These are phyloP conservation scores for Russula lepida DNA, from an alignment of 768 basidiomycete genomes.

Conservation along the genomic window DNA sequence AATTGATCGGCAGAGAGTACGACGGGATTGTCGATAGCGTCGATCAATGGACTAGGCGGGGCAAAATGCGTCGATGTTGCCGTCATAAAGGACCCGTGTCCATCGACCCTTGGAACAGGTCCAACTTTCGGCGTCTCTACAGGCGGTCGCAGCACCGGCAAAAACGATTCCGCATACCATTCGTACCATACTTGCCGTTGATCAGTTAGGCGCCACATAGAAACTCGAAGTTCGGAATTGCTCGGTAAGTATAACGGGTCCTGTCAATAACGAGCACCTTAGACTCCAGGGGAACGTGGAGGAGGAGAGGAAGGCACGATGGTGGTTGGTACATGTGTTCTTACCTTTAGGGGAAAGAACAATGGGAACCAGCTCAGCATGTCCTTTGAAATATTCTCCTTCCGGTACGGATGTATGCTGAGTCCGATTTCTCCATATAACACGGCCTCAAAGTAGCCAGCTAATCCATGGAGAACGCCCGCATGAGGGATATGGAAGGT, in stretches of 20 bases:
- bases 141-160: constrained; percentile 46
- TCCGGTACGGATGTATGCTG: constrained; percentile 88
- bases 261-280: constrained; percentile 36
- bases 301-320: not conserved
- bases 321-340: constrained; percentile 26
- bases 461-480: constrained; percentile 86
- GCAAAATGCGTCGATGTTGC: constrained; percentile 24
- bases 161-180: constrained; percentile 93
- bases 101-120: constrained; percentile 20
- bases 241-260: constrained; percentile 91
- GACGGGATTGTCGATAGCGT: constrained; percentile 45
- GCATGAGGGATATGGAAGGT: constrained; percentile 93
- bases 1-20: constrained; percentile 19
- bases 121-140: constrained; percentile 28
- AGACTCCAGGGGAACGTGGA: not conserved
- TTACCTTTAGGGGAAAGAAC: constrained; percentile 87
- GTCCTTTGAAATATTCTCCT: constrained; percentile 79
- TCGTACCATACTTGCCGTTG: constrained; percentile 95
- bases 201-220: constrained; percentile 90
- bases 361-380: constrained; percentile 99
- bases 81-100: constrained; percentile 20
- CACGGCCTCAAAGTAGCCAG: constrained; percentile 94
- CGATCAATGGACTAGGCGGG: constrained; percentile 61
- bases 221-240: constrained; percentile 86
- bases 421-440: constrained; percentile 85